Percentiles rank a stretch among this genome's conserved stretches.
phyloP scores from a whole-genome alignment of 805 yeast species.

The Candida methanosorbosa region DNA sequence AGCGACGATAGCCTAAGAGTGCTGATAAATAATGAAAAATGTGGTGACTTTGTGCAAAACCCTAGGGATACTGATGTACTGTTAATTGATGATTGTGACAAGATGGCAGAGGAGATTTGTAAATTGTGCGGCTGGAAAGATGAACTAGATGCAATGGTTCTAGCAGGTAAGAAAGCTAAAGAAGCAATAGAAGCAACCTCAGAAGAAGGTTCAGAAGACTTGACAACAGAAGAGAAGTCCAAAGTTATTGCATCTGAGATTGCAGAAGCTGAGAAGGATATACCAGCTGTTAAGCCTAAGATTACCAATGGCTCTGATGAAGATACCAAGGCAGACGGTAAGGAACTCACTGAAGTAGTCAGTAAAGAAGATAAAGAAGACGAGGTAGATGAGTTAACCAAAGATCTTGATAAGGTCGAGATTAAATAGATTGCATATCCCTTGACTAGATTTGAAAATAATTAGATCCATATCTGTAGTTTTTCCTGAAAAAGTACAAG shows the following conservation, averaged over 20 bases:
- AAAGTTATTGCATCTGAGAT: constrained; percentile 19
- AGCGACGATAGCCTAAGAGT: constrained; percentile 42
- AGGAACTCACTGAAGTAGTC: not conserved
- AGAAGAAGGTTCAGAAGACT: constrained; percentile 4
- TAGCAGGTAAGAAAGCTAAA: constrained; percentile 12
- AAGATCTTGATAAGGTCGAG: too few relatives aligned
- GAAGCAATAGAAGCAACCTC: constrained; percentile 4
- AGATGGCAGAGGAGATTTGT: constrained; percentile 46
- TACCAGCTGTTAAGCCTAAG: not conserved
- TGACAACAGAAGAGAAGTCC: constrained; percentile 14
- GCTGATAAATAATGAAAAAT: constrained; percentile 65
- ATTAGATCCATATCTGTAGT: too few relatives aligned
- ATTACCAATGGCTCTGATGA: not conserved
- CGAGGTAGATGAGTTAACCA: not conserved
- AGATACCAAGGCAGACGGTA: constrained; percentile 3
- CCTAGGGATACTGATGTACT: constrained; percentile 56
- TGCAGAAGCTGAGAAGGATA: constrained; percentile 14
- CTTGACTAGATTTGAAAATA: too few relatives aligned
- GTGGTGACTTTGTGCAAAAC: constrained; percentile 57
- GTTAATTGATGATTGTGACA: constrained; percentile 56
- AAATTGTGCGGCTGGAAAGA: constrained; percentile 55
- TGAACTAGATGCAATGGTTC: constrained; percentile 38
- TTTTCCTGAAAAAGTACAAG: too few relatives aligned
- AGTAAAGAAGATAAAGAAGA: not conserved
- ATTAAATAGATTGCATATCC: too few relatives aligned